phyloP scores from a whole-genome alignment of 1,284 basidiomycete genomes.

The Psilocybe mexicana region DNA sequence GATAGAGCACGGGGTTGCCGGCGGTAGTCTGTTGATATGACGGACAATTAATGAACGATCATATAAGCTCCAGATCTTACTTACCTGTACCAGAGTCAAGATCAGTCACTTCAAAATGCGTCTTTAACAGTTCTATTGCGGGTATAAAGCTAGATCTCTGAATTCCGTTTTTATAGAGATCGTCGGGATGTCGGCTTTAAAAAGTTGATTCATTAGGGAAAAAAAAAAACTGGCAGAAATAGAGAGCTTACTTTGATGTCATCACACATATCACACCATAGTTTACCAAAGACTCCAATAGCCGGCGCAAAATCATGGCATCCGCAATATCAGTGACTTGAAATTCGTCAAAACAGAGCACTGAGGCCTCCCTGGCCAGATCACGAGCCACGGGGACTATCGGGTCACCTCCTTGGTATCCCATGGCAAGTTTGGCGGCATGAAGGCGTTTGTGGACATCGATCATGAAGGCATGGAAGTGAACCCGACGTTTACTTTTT shows the following conservation, averaged over 20 bases:
- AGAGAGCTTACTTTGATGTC: conserved; percentile 85
- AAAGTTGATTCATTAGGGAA: conserved; percentile 6
- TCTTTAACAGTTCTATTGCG: conserved; percentile 92
- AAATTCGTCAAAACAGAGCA: conserved; percentile 98
- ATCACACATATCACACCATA: conserved; percentile 94
- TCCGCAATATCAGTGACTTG: conserved; percentile 99
- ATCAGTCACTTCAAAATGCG: conserved; percentile 84
- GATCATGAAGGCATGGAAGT: conserved; percentile 99
- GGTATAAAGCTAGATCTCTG: conserved; percentile 97
- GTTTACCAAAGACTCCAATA: conserved; percentile 84
- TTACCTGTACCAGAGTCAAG: conserved; percentile 92
- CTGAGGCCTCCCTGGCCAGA: conserved; percentile 80
- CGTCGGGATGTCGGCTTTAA: conserved; percentile 90
- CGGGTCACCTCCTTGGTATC: conserved; percentile 76
- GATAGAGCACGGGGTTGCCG: conserved; percentile 88
- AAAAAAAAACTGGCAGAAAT: background rate
- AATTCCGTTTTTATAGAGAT: conserved; percentile 98
- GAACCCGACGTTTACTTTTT: conserved; percentile 81
- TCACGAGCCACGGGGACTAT: conserved; percentile 89
- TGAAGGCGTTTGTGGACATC: conserved; percentile 96
- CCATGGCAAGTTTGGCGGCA: conserved; percentile 69
- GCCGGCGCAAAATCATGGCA: conserved; percentile 93
- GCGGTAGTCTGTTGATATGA: conserved; percentile 74
- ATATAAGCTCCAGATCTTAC: conserved; percentile 10
- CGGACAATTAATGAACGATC: conserved; percentile 29